phyloP scores from a whole-genome alignment of 495 filamentous ascomycete genomes.

The Aspergillus funiculosus region DNA sequence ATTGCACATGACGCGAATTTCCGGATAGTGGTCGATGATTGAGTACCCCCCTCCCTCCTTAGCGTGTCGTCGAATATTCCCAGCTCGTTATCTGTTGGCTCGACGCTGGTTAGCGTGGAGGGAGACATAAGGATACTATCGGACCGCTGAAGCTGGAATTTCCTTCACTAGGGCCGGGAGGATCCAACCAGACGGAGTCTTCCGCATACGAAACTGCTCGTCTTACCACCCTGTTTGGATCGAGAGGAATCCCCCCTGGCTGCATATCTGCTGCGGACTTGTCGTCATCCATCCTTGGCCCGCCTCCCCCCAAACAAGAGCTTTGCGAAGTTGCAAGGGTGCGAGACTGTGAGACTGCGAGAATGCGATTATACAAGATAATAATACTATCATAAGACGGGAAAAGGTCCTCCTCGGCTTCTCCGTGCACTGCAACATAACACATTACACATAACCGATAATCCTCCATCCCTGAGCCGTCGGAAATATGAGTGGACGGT shows the following conservation, averaged over 20 bases:
- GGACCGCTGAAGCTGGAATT: constrained; percentile 6
- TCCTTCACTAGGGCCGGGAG: constrained; percentile 9
- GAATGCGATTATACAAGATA: no score
- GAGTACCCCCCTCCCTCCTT: background rate
- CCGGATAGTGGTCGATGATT: background rate
- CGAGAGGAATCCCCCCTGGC: background rate
- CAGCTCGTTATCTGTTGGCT: background rate
- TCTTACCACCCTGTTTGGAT: background rate
- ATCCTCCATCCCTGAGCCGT: no score
- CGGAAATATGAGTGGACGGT: background rate
- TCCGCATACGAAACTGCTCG: background rate
- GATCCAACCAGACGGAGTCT: constrained; percentile 8
- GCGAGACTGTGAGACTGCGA: no score
- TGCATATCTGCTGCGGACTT: constrained; percentile 6
- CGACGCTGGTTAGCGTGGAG: constrained; percentile 1
- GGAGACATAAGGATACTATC: background rate
- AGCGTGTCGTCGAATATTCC: background rate
- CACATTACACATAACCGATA: constrained; percentile 3
- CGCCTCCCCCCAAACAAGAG: no score
- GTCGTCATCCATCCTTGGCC: constrained; percentile 13
- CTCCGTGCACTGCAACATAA: no score
- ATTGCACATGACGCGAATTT: constrained; percentile 6
- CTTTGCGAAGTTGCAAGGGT: background rate
- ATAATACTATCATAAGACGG: no score
- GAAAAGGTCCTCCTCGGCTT: no score